A percentile compares a stretch with the other conserved stretches of the same genome.
These are phyloP conservation scores for Didymella exigua DNA, from an alignment of 2,329 filamentous ascomycete species.

Conservation along the genomic window DNA sequence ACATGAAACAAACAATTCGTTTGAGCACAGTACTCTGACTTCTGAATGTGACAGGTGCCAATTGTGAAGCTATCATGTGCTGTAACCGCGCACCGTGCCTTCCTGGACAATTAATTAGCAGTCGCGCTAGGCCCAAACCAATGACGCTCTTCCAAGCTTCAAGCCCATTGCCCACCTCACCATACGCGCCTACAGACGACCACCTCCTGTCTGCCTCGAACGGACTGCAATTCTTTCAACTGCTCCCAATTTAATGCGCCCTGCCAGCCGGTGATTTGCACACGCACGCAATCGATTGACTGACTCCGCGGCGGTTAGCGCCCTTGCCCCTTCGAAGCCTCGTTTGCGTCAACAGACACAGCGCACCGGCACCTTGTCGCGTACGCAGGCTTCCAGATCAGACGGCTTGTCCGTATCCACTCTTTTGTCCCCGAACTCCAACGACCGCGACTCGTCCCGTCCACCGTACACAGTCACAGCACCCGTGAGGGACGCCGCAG, in stretches of 20 bases:
- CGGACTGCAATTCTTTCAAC: constrained; percentile 21
- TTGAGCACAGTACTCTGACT: neutral
- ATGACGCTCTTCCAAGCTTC: constrained; percentile 20
- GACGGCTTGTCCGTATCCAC: constrained; percentile 55
- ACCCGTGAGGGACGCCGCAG: constrained; percentile 44
- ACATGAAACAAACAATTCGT: neutral
- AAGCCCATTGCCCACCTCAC: constrained; percentile 23
- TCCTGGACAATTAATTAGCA: constrained; percentile 15
- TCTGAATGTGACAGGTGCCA: neutral
- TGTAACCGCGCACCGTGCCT: constrained; percentile 15
- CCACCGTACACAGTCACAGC: constrained; percentile 38
- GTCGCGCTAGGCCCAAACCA: constrained; percentile 30
- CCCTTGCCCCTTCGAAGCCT: constrained; percentile 34
- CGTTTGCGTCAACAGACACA: constrained; percentile 24
- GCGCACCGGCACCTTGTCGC: constrained; percentile 53
- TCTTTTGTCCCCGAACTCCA: constrained; percentile 45
- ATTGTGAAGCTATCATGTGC: constrained; percentile 8
- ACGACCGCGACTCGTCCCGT: constrained; percentile 24
- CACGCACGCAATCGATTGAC: constrained; percentile 29
- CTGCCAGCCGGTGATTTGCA: constrained; percentile 30
- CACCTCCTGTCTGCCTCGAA: constrained; percentile 11
- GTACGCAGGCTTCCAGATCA: constrained; percentile 47
- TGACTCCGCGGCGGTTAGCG: constrained; percentile 32
- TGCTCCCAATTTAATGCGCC: constrained; percentile 33
- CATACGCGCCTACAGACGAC: constrained; percentile 22